Conservation (phyloP, 164 flowering plant species). For the Magnolia sinica region DNA sequence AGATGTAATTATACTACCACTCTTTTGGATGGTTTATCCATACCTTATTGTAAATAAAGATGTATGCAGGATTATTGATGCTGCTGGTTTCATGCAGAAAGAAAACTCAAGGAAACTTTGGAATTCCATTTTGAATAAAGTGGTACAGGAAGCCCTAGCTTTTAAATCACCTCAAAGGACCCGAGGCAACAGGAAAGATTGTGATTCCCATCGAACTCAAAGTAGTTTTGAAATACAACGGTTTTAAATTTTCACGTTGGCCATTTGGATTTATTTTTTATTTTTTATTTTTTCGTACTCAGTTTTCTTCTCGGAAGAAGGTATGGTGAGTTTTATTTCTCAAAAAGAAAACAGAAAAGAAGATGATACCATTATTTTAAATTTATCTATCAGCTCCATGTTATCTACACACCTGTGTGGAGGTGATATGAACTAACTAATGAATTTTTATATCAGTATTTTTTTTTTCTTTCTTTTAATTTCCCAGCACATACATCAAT, state of each 20-base stretch:
- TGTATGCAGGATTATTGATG: constrained; percentile 62
- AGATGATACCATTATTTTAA: too few relatives aligned
- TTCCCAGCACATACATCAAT: not conserved
- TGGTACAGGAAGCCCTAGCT: constrained; percentile 82
- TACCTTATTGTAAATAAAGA: too few relatives aligned
- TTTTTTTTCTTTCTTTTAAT: too few relatives aligned
- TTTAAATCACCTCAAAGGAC: constrained; percentile 94
- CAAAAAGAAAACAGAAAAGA: not conserved
- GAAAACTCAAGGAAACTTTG: constrained; percentile 91
- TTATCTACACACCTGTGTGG: too few relatives aligned
- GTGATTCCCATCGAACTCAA: constrained; percentile 90
- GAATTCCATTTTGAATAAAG: constrained; percentile 85
- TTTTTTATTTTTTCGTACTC: not conserved
- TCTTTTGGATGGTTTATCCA: too few relatives aligned
- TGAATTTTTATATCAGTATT: not conserved
- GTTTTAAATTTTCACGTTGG: too few relatives aligned
- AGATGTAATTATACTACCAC: too few relatives aligned
- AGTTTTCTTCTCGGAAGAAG: not conserved
- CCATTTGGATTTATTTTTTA: too few relatives aligned
- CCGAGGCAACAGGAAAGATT: constrained; percentile 88
- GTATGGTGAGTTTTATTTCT: not conserved
- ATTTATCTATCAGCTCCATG: not conserved
- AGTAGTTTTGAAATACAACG: constrained; percentile 30
- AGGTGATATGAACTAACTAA: too few relatives aligned
- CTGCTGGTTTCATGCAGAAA: constrained; percentile 73